Conservation (phyloP, 192 early-diverging fungal species). For the Coemansia sp. region DNA sequence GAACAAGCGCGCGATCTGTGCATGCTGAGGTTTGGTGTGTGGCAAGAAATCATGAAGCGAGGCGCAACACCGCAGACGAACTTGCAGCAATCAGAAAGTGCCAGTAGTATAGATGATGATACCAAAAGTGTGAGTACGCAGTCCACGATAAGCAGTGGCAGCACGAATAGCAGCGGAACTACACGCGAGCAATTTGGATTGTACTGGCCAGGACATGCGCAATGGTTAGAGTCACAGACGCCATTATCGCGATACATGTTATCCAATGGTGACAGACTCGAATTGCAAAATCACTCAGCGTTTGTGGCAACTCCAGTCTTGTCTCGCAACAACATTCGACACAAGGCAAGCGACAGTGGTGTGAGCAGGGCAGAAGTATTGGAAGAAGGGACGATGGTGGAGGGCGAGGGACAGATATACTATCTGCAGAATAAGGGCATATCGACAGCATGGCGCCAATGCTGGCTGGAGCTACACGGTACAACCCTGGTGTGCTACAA, state of each 20-base stretch:
- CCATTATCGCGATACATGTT: slow-evolving; percentile 29
- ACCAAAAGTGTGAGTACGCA: neutral
- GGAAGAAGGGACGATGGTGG: neutral
- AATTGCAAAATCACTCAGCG: slow-evolving; percentile 41
- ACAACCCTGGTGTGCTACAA: slow-evolving; percentile 20
- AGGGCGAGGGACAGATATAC: slow-evolving; percentile 43
- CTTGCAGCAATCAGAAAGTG: neutral
- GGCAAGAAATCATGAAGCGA: slow-evolving; percentile 37
- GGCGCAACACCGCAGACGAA: neutral
- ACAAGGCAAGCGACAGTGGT: neutral
- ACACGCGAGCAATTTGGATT: slow-evolving; percentile 42
- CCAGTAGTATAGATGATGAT: neutral
- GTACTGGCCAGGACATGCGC: slow-evolving; percentile 36
- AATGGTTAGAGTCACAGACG: slow-evolving; percentile 42
- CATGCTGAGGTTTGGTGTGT: slow-evolving; percentile 53
- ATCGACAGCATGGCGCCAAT: slow-evolving; percentile 32
- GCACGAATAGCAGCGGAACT: slow-evolving; percentile 3
- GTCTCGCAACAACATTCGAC: neutral
- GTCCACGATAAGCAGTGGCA: slow-evolving; percentile 8
- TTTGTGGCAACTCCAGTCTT: slow-evolving; percentile 20
- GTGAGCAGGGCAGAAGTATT: neutral
- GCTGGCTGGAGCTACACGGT: slow-evolving; percentile 46
- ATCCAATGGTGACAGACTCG: slow-evolving; percentile 25
- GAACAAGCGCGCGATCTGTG: slow-evolving; percentile 53
- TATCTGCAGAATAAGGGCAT: slow-evolving; percentile 37